phyloP scores from a whole-genome alignment of 2,329 filamentous ascomycete species.

The Penicillium sp. region DNA sequence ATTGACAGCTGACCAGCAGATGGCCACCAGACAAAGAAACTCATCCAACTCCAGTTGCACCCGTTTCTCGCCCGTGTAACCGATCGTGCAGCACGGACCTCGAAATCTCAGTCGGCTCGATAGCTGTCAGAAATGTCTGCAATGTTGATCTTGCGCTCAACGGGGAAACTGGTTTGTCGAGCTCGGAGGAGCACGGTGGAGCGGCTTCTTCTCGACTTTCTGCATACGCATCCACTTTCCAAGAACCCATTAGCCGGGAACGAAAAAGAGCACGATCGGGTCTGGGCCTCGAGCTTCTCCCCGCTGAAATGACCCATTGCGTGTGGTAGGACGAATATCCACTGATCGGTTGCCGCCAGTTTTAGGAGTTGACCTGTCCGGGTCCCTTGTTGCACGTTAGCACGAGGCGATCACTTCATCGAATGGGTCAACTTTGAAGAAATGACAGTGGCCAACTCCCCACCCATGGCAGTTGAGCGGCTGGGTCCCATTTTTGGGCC shows the following conservation, averaged over 20 bases:
- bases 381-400: neutral
- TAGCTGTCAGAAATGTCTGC: neutral
- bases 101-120: neutral
- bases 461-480: neutral
- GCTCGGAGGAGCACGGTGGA: constrained; percentile 8
- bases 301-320: neutral
- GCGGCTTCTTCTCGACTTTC: neutral
- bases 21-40: constrained; percentile 8
- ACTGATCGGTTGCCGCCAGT: neutral
- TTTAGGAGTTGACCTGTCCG: neutral
- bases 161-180: neutral
- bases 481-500: neutral
- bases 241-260: constrained; percentile 3
- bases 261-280: neutral
- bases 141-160: constrained; percentile 7
- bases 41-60: neutral
- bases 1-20: constrained; percentile 9
- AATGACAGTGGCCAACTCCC: neutral
- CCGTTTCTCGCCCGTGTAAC: constrained; percentile 15
- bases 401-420: neutral
- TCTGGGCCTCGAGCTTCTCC: constrained; percentile 6
- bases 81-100: neutral
- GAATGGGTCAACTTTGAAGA: neutral
- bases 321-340: neutral
- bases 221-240: neutral